phyloP scores from a whole-genome alignment of 176 grass and related monocot species.

The Carex kokanica region DNA sequence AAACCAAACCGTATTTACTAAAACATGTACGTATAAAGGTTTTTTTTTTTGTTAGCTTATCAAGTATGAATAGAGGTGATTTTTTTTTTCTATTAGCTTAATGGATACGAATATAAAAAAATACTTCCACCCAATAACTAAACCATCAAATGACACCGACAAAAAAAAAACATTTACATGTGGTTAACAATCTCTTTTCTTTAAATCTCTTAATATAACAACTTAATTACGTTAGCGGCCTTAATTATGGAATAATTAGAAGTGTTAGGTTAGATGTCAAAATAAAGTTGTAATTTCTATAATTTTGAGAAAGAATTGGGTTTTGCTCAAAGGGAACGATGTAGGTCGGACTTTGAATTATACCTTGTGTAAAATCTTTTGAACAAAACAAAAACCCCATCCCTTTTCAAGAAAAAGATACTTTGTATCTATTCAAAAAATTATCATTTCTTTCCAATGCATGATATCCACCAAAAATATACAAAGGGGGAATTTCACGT shows the following conservation, averaged over 20 bases:
- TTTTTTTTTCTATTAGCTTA: too few relatives aligned
- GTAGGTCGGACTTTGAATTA: too few relatives aligned
- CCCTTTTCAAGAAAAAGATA: constrained; percentile 9
- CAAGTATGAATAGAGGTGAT: too few relatives aligned
- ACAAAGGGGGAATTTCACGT: too few relatives aligned
- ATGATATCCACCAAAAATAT: constrained; percentile 11
- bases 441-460: background rate
- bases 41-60: too few relatives aligned
- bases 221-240: background rate
- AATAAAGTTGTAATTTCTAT: constrained; percentile 14
- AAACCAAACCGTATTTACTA: too few relatives aligned
- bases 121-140: background rate
- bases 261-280: constrained; percentile 24
- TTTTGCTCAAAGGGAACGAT: too few relatives aligned
- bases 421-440: background rate
- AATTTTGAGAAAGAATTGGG: background rate
- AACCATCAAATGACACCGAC: background rate
- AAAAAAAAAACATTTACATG: background rate
- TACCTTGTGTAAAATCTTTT: too few relatives aligned
- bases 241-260: background rate
- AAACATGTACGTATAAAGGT: too few relatives aligned
- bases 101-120: too few relatives aligned
- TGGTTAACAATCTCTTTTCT: constrained; percentile 2
- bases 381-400: too few relatives aligned
- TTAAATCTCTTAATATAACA: background rate